Evolutionary conservation across 352 stramenopile genomes (phyloP), one percentile per base, ranked within the genome.

Genomic region (Globisporangium heterothallicum): DNA sequence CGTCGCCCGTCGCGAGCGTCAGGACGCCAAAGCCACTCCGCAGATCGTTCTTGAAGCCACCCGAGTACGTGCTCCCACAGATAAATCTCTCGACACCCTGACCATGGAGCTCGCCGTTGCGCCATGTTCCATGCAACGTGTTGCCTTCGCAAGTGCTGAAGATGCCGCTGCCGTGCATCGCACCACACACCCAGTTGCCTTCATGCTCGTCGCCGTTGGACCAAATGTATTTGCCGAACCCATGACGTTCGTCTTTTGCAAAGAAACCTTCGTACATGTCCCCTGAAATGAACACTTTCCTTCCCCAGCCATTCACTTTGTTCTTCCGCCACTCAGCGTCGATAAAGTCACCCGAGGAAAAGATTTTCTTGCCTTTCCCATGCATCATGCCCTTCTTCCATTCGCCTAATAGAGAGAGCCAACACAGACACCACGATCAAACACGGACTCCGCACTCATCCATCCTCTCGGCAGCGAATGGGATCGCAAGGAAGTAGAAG

Each of bases 351-450:
- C 79, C 82, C 0, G 58, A 74, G 2, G 66, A 61, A 7, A 86
- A 83, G 8, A 78, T 58, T 47, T 91, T 90, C 45, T 78, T 86
- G 40, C 82, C 82, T 56, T 76, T 66, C 26, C 78, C 82, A 43
- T 91, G 75, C 75, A 93, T 87, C 59, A 86, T 59, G 7, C 74
- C 74, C 34, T 71, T 87, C 56, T 82, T 89, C 82, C 82, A 93
- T 42, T 74, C 70, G 42, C 81, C 81, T 89, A 50, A 27, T 26
- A 7, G 14, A 22, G 18, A 19, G 5, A 38, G 14, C 29, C 21
- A 48, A 6, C 43, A 49, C 43, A 26, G 51, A 35, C 30, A 16
- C 46, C 14, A 58, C 19, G 38, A 40, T 29, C 22, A 58, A 32
- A 49, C 1, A 36, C 18, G n/a, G n/a, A n/a, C n/a, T n/a, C n/a